phyloP scores from a whole-genome alignment of 305 asterid species.

The Withania somnifera region DNA sequence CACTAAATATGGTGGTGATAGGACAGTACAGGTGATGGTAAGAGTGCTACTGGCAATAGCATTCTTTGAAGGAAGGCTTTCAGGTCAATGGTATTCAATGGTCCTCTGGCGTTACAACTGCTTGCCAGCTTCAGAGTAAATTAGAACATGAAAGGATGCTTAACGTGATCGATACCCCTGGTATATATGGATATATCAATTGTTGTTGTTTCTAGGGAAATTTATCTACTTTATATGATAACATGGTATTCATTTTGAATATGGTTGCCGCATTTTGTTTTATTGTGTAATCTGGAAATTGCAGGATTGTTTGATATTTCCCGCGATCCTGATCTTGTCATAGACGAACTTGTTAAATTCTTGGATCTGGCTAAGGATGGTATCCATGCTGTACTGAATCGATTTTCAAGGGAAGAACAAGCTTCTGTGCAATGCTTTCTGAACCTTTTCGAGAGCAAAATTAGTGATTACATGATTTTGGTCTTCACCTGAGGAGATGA shows the following conservation, averaged over 20 bases:
- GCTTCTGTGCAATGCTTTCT: constrained; percentile 36
- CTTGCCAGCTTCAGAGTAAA: constrained; percentile 37
- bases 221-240: neutral
- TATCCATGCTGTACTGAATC: constrained; percentile 49
- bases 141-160: constrained; percentile 36
- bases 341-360: constrained; percentile 47
- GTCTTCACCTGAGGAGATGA: constrained; percentile 54
- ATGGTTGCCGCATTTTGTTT: neutral
- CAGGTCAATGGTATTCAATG: constrained; percentile 41
- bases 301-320: constrained; percentile 49
- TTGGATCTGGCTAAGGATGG: constrained; percentile 60
- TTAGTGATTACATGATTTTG: constrained; percentile 42
- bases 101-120: constrained; percentile 49
- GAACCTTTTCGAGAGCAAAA: constrained; percentile 40
- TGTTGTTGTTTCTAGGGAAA: neutral
- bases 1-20: too few relatives aligned
- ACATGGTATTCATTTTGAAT: neutral
- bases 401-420: constrained; percentile 46
- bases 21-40: neutral
- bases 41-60: constrained; percentile 41
- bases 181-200: constrained; percentile 6
- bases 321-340: constrained; percentile 27
- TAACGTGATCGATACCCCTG: constrained; percentile 66
- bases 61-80: constrained; percentile 39
- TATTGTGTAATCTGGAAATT: neutral